phyloP scores from a whole-genome alignment of 116 monocot genomes.

The Zostera marina region DNA sequence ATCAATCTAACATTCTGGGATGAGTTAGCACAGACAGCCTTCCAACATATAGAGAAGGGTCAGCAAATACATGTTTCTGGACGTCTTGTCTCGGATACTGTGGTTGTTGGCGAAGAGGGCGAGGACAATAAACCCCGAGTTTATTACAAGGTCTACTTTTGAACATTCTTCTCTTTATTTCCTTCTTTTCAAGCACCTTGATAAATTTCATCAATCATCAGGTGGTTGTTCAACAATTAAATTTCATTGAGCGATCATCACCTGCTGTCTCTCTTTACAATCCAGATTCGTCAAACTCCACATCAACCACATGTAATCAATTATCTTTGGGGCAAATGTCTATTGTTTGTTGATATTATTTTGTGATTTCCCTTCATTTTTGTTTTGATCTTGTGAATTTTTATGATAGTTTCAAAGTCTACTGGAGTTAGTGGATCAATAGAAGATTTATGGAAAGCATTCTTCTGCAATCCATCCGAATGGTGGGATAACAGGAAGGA shows the following conservation, averaged over 20 bases:
- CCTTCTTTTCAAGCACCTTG: background rate
- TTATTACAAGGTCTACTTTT: slow-evolving; percentile 60
- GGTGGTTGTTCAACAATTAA: slow-evolving; percentile 77
- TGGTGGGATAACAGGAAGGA: slow-evolving; percentile 46
- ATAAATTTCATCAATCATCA: slow-evolving; percentile 6
- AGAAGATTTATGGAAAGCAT: slow-evolving; percentile 88
- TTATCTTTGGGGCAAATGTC: background rate
- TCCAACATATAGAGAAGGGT: slow-evolving; percentile 69
- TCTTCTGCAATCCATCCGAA: slow-evolving; percentile 79
- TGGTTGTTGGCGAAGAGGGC: slow-evolving; percentile 12
- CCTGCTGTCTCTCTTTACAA: slow-evolving; percentile 41
- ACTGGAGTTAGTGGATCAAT: slow-evolving; percentile 21
- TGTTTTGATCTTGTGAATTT: no score
- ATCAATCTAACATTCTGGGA: slow-evolving; percentile 81
- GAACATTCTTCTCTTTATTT: background rate
- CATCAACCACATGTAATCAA: slow-evolving; percentile 25
- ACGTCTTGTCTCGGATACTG: slow-evolving; percentile 54
- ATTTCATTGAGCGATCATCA: slow-evolving; percentile 53
- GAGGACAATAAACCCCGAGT: slow-evolving; percentile 37
- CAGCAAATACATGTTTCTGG: slow-evolving; percentile 66
- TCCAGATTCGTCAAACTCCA: slow-evolving; percentile 12
- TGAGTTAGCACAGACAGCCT: slow-evolving; percentile 72
- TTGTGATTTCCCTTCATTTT: background rate
- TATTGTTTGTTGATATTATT: background rate
- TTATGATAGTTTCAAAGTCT: slow-evolving; percentile 9